Evolutionary conservation across 2,329 filamentous ascomycete species (phyloP), one percentile per base, ranked within the genome.

Genomic region (Ascochyta viciae-villosae): DNA sequence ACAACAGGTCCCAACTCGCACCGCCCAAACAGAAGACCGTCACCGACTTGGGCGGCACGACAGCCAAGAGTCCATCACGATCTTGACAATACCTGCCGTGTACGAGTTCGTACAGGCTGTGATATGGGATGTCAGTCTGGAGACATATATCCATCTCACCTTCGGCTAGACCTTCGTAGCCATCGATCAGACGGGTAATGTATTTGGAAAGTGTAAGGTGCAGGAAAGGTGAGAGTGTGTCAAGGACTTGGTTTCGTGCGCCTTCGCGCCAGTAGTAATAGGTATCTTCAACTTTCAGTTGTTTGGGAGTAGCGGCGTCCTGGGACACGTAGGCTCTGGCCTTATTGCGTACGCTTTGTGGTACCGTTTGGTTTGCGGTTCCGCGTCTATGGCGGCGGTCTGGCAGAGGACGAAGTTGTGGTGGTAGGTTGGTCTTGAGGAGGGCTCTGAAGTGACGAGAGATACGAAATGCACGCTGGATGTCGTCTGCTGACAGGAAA

Each of bases 211-310:
- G 43, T 2, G 41, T n/a, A 19, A 47, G 58, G 24, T 63, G 63
- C 3, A 65, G 26, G 45, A 52, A 35, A 1, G 57, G 52, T 10
- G 8, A 13, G 7, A 65, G 13, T 4, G 26, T 23, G 12, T 52
- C 24, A 2, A 62, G 44, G 4, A 65, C 37, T 8, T 55, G 23
- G 12, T 31, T n/a, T 23, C 49, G 15, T 8, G 46, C 58, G 6
- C 39, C 50, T 31, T 60, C 50, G 7, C 53, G 49, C 62, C 62
- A 63, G 38, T 50, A 53, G 29, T 50, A 58, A 38, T 63, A 60
- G 5, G 52, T 45, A 9, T 60, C 62, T 15, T 48, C 34, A 8
- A 38, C 7, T 10, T 50, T 57, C 2, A 50, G n/a, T 16, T 50
- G 41, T 4, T 37, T 48, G 23, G 46, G 40, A 3, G 38, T 31